Evolutionary conservation across 208 protist species (phyloP).

Genomic region (Acanthamoeba culbertsoni): DNA sequence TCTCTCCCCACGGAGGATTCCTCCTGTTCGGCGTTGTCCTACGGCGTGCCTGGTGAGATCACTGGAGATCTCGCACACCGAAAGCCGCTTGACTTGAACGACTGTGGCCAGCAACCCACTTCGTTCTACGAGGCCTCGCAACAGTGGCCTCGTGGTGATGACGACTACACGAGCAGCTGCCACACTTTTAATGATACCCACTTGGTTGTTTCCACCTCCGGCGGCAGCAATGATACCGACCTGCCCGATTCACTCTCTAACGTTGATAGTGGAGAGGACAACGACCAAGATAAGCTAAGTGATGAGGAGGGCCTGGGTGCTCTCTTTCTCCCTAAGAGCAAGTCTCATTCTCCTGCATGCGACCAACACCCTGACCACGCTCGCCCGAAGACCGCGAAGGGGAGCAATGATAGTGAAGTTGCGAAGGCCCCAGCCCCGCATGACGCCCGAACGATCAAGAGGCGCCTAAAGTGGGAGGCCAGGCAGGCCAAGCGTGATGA

Average conservation of each 20-base stretch:
- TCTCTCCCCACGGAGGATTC: too few relatives aligned
- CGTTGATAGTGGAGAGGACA: background rate
- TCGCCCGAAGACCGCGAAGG: background rate
- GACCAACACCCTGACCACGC: background rate
- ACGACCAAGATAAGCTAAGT: background rate
- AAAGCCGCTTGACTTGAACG: too few relatives aligned
- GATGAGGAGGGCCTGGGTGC: background rate
- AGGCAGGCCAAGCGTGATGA: background rate
- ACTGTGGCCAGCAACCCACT: too few relatives aligned
- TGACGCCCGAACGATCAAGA: background rate
- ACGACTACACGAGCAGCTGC: too few relatives aligned
- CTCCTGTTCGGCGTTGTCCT: too few relatives aligned
- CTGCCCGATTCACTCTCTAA: background rate
- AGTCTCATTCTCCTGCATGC: background rate
- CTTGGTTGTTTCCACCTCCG: too few relatives aligned
- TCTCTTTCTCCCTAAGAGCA: background rate
- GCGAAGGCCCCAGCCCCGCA: background rate
- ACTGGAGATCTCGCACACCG: too few relatives aligned
- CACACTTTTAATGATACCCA: too few relatives aligned
- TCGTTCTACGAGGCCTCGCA: too few relatives aligned
- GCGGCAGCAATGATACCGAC: background rate
- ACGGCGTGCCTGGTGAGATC: too few relatives aligned
- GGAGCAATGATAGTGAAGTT: background rate
- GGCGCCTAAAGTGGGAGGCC: background rate
- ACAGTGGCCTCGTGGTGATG: too few relatives aligned